These are phyloP conservation scores for Macadamia integrifolia DNA, from an alignment of 164 flowering plant genomes.

Conservation along the genomic window DNA sequence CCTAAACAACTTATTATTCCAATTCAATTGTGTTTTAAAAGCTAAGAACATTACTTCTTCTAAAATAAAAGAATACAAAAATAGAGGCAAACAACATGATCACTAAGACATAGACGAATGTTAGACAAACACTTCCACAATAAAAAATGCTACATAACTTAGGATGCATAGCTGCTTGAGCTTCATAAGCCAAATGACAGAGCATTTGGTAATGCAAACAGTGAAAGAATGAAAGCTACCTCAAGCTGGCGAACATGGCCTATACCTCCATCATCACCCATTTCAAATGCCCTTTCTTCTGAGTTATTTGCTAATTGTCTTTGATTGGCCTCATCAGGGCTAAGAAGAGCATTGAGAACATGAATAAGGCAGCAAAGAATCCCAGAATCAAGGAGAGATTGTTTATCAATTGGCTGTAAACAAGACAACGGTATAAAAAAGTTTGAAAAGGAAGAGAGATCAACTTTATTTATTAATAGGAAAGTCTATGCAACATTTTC, in stretches of 20 bases:
- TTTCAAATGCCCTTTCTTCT: conserved; percentile 22
- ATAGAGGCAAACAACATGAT: not conserved
- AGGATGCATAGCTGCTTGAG: not conserved
- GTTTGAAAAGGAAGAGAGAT: not conserved
- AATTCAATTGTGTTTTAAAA: too few species aligned
- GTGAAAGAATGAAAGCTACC: conserved; percentile 35
- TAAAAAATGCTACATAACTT: not conserved
- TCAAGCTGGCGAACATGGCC: conserved; percentile 61
- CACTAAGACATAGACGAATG: not conserved
- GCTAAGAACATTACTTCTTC: too few species aligned
- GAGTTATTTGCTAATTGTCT: conserved; percentile 18
- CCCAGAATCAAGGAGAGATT: conserved; percentile 96
- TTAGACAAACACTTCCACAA: not conserved
- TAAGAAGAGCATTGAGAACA: conserved; percentile 73
- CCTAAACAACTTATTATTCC: too few species aligned
- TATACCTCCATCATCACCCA: conserved; percentile 25
- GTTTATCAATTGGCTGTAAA: conserved; percentile 88
- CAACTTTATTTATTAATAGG: not conserved
- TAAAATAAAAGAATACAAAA: too few species aligned
- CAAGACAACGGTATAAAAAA: conserved; percentile 1
- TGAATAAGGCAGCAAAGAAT: conserved; percentile 93
- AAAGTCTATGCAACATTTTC: not conserved
- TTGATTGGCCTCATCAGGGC: conserved; percentile 38
- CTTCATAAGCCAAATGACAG: not conserved
- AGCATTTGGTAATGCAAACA: not conserved